Conservation (phyloP, 306 rosid species). For the Carpinus viminea region DNA sequence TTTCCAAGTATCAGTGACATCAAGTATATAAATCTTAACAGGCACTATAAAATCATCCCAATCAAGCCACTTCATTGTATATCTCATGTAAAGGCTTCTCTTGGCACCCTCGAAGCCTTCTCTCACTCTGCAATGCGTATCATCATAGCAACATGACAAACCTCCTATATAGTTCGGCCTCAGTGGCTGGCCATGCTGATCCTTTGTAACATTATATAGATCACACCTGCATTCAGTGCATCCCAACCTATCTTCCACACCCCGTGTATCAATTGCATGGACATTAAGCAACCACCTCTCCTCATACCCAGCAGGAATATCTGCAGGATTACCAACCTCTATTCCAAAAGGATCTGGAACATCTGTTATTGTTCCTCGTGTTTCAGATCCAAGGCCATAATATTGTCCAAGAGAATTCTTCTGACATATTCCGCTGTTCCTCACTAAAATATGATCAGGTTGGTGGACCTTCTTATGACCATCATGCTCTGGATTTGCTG, state of each 20-base stretch:
- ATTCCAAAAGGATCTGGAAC: conserved; percentile 72
- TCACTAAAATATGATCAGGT: conserved; percentile 17
- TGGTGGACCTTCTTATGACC: background rate
- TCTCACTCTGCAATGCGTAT: conserved; percentile 51
- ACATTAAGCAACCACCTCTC: conserved; percentile 71
- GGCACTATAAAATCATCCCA: conserved; percentile 68
- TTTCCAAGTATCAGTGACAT: conserved; percentile 60
- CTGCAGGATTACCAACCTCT: conserved; percentile 58
- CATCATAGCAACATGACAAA: conserved; percentile 56
- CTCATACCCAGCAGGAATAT: conserved; percentile 61
- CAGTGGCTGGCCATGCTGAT: conserved; percentile 39
- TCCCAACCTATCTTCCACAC: conserved; percentile 49
- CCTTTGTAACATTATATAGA: conserved; percentile 60
- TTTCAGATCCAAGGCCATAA: conserved; percentile 74
- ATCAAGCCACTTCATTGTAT: conserved; percentile 72
- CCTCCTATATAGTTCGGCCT: conserved; percentile 57
- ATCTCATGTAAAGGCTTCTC: conserved; percentile 63
- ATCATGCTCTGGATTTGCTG: conserved; percentile 16
- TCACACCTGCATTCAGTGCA: conserved; percentile 71
- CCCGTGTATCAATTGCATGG: conserved; percentile 81
- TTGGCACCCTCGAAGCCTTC: conserved; percentile 44
- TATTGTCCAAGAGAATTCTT: conserved; percentile 31
- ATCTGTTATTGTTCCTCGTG: conserved; percentile 50
- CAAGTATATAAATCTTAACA: conserved; percentile 59
- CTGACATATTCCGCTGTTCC: conserved; percentile 66